Percentiles rank a stretch among this genome's conserved stretches.
phyloP scores from a whole-genome alignment of 73 alveolate species.

The Paramecium pentaurelia region DNA sequence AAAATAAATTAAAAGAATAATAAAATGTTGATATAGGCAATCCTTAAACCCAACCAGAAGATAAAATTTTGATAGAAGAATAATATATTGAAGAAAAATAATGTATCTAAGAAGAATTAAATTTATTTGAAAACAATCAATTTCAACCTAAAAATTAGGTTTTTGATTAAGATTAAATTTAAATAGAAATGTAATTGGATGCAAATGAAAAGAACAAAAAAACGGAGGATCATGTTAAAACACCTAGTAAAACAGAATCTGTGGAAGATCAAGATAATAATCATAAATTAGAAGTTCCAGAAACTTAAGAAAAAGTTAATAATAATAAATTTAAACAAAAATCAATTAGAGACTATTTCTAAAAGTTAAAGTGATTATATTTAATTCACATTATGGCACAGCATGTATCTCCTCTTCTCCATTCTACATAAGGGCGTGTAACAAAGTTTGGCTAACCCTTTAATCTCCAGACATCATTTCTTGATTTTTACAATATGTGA shows the following conservation, averaged over 20 bases:
- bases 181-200: neutral
- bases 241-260: slow-evolving; percentile 46
- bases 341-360: neutral
- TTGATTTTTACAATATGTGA: neutral
- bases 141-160: neutral
- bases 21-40: neutral
- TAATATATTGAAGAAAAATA: neutral
- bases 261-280: slow-evolving; percentile 22
- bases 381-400: slow-evolving; percentile 27
- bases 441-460: slow-evolving; percentile 8
- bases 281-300: slow-evolving; percentile 19
- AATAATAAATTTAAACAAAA: neutral
- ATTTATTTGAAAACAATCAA: neutral
- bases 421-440: slow-evolving; percentile 17
- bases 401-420: slow-evolving; percentile 35
- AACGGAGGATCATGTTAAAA: slow-evolving; percentile 13
- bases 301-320: neutral
- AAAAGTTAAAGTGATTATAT: slow-evolving; percentile 8
- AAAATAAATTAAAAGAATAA: neutral
- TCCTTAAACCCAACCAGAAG: neutral
- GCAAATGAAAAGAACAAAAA: neutral
- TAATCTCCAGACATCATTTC: slow-evolving; percentile 31
- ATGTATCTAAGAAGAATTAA: neutral
- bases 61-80: neutral
- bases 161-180: neutral